These are phyloP conservation scores for Scenedesmus sp. DNA, from an alignment of 163 green algal genomes.

Conservation along the genomic window DNA sequence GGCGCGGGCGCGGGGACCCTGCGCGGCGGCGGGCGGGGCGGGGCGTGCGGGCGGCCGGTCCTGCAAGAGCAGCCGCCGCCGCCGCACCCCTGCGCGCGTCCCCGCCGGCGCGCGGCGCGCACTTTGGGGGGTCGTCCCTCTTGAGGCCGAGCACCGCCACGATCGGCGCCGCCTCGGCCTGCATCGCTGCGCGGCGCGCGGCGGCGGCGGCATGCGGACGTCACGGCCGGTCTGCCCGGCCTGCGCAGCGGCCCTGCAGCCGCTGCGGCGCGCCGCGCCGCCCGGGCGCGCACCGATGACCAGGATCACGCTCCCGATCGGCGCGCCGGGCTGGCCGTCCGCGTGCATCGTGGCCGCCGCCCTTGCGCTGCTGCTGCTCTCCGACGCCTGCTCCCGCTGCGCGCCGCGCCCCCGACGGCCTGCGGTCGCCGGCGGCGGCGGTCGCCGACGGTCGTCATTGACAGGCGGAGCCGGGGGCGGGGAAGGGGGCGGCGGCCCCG, in stretches of 20 bases:
- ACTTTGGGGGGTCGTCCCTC: slow-evolving; percentile 65
- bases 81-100: too few relatives aligned
- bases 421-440: too few relatives aligned
- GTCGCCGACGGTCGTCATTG: too few relatives aligned
- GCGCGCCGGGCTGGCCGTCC: not conserved
- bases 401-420: too few relatives aligned
- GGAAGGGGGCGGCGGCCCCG: too few relatives aligned
- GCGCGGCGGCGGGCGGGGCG: not conserved
- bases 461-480: too few relatives aligned
- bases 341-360: not conserved
- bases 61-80: too few relatives aligned
- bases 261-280: not conserved
- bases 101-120: too few relatives aligned
- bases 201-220: too few relatives aligned
- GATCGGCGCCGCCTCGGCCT: slow-evolving; percentile 88
- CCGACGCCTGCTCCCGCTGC: too few relatives aligned
- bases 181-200: slow-evolving; percentile 85
- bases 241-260: not conserved
- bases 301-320: not conserved
- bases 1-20: slow-evolving; percentile 70
- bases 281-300: not conserved
- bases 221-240: too few relatives aligned
- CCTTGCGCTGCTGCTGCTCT: not conserved
- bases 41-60: not conserved
- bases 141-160: slow-evolving; percentile 75